A percentile compares a stretch with the other conserved stretches of the same genome.
These are phyloP conservation scores for Nicotiana knightiana DNA, from an alignment of 257 asterid genomes.

Conservation along the genomic window DNA sequence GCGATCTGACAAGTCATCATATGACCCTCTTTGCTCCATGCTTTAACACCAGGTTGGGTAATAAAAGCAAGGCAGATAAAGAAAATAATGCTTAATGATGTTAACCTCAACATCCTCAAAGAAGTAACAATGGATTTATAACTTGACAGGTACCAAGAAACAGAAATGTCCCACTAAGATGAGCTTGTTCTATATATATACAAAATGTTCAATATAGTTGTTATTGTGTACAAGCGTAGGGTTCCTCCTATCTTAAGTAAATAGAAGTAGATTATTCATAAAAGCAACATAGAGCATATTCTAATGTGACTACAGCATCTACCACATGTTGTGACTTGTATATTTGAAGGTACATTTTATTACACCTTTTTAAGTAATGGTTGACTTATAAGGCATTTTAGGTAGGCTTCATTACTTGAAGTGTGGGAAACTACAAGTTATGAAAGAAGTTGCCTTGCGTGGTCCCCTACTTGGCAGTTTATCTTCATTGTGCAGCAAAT, in stretches of 20 bases:
- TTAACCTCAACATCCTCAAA: conserved; percentile 2
- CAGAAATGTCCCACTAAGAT: conserved; percentile 14
- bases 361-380: neutral
- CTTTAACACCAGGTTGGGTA: conserved; percentile 37
- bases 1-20: conserved; percentile 83
- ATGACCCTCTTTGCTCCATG: conserved; percentile 96
- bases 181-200: conserved; percentile 22
- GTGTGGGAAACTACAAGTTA: conserved; percentile 29
- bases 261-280: conserved; percentile 17
- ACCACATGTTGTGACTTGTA: neutral
- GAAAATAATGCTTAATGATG: conserved; percentile 19
- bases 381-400: conserved; percentile 14
- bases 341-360: conserved; percentile 5
- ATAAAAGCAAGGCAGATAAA: conserved; percentile 29
- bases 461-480: conserved; percentile 7
- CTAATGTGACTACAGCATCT: conserved; percentile 8
- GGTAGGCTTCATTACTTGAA: conserved; percentile 14
- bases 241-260: conserved; percentile 22
- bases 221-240: conserved; percentile 51
- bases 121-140: neutral
- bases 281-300: conserved; percentile 32
- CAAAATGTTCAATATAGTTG: conserved; percentile 2
- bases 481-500: conserved; percentile 46
- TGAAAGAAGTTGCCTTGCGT: conserved; percentile 2
- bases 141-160: neutral